Base-by-base conservation (phyloP, 192 early-diverging fungal species). In the Coemansia sp. region DNA sequence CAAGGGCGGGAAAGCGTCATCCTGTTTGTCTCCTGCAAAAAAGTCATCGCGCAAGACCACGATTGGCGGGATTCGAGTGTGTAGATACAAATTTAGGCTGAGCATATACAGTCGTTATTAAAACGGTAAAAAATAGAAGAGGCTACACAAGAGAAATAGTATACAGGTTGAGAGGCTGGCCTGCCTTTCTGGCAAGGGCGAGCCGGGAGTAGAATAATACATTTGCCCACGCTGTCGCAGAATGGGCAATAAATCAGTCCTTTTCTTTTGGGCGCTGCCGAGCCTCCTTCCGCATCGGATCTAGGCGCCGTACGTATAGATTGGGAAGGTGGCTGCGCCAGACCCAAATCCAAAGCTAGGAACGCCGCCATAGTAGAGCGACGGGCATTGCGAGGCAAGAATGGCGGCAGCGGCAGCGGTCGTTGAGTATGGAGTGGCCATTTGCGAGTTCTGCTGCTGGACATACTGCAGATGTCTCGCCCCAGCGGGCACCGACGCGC, bases 371-470 rank as follows among this genome's bases (percentile, higher is more conserved):
- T 74, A 81, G 66, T 74, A 81, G 66, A 81, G 23, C 36, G 66
- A 48, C 34, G 72, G 73, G 57, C 72, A 81, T 56, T 76, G 73
- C 24, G 73, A 33, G n/a, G 78, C 78, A 20, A 80, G 23, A 10
- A 73, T 70, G 3, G 77, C 69, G 5, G 72, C 77, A 0, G 69
- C 61, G n/a, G 69, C 73, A 18, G 78, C 70, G 23, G 63, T 59
- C 0, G 46, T 35, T 35, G 60, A 65, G 33, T 56, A 61, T 40
- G 26, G 69, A 59, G 18, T 38, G 40, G 40, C 48, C n/a, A 53
- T 37, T 46, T 26, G 64, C 42, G 45, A 43, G 7, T 62, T 65
- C 57, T 62, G 69, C 48, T 59, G 74, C 62, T 60, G 62, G 20
- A 59, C 48, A 18, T 57, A 39, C n/a, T 45, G 53, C 60, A 62